phyloP scores from a whole-genome alignment of 305 asterid species.

The Ajuga reptans region DNA sequence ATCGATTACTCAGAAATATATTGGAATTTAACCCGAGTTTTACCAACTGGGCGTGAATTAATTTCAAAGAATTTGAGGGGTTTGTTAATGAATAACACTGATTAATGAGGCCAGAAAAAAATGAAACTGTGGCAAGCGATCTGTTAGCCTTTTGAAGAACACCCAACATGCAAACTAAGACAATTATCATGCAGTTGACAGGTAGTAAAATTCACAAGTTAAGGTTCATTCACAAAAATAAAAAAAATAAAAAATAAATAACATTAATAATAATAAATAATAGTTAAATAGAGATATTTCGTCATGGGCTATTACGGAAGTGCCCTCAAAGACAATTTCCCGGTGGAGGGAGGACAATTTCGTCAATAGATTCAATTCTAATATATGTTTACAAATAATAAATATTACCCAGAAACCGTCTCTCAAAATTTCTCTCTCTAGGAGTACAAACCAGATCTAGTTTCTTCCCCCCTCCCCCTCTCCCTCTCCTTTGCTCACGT shows the following conservation, averaged over 20 bases:
- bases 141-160: slow-evolving; percentile 30
- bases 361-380: too few species aligned
- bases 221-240: background rate
- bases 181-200: slow-evolving; percentile 9
- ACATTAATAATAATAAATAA: background rate
- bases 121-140: slow-evolving; percentile 32
- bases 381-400: too few species aligned
- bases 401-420: too few species aligned
- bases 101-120: slow-evolving; percentile 32
- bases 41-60: slow-evolving; percentile 46
- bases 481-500: too few species aligned
- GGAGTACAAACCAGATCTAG: too few species aligned
- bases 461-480: too few species aligned
- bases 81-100: slow-evolving; percentile 26
- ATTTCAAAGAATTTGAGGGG: slow-evolving; percentile 38
- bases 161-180: slow-evolving; percentile 44
- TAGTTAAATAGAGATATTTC: background rate
- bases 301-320: slow-evolving; percentile 7
- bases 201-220: background rate
- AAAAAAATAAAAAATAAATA: too few species aligned
- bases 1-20: slow-evolving; percentile 51
- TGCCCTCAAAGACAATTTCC: too few species aligned
- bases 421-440: too few species aligned
- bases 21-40: slow-evolving; percentile 43
- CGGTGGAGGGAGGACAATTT: too few species aligned